Conservation (phyloP, 495 filamentous ascomycete genomes). For the Cenococcum geophilum region DNA sequence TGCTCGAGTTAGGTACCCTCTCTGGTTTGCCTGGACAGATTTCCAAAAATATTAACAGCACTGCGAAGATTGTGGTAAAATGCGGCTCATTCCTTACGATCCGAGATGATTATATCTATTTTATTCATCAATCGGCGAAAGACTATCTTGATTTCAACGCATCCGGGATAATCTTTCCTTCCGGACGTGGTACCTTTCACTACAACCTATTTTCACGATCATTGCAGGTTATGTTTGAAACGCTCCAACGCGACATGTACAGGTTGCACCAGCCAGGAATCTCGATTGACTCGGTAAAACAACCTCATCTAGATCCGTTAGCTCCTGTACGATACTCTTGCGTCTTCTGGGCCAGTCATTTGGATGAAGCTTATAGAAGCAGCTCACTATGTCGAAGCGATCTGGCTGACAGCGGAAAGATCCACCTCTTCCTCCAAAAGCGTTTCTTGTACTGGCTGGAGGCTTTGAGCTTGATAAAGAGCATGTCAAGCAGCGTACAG, state of each 20-base stretch:
- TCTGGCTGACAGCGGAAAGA: neutral
- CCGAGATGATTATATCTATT: neutral
- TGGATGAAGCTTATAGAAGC: neutral
- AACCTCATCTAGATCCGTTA: neutral
- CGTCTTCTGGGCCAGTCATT: neutral
- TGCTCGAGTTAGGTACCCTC: neutral
- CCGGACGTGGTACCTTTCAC: neutral
- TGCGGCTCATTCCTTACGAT: conserved; percentile 2
- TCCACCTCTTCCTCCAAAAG: neutral
- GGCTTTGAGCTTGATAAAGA: neutral
- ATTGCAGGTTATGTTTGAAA: neutral
- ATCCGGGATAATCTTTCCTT: neutral
- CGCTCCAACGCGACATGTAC: neutral
- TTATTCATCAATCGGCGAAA: conserved; percentile 1
- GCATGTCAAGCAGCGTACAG: neutral
- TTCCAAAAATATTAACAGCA: neutral
- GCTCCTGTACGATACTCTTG: neutral
- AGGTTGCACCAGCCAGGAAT: neutral
- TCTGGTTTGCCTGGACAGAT: neutral
- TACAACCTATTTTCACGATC: neutral
- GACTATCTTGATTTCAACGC: neutral
- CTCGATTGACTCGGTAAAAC: neutral
- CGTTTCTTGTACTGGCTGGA: neutral
- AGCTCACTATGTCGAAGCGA: neutral
- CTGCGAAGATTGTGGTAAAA: neutral